A percentile compares a stretch with the other conserved stretches of the same genome.
These are phyloP conservation scores for Hevea brasiliensis DNA, from an alignment of 345 rosid species.

Conservation along the genomic window DNA sequence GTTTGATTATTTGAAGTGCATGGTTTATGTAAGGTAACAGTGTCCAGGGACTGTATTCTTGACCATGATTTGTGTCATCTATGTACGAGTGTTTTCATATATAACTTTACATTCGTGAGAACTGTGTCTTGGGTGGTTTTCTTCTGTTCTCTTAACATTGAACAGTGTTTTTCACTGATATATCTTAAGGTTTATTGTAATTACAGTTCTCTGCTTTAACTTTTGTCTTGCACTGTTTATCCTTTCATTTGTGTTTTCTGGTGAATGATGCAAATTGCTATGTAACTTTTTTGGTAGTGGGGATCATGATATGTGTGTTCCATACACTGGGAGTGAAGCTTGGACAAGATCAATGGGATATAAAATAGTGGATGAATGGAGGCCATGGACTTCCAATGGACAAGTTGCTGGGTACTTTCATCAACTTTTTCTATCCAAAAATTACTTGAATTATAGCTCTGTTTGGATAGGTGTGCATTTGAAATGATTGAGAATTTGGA, in stretches of 20 bases:
- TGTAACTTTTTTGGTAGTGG: constrained; percentile 45
- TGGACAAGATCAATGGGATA: constrained; percentile 88
- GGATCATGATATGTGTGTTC: constrained; percentile 96
- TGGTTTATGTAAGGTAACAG: no score
- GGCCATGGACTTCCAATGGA: constrained; percentile 68
- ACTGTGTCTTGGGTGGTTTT: no score
- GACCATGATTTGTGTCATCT: no score
- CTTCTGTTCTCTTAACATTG: neutral
- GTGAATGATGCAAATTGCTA: neutral
- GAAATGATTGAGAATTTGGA: no score
- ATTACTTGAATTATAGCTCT: no score
- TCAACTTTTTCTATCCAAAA: neutral
- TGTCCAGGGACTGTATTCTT: no score
- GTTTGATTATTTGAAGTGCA: no score
- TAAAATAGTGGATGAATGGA: constrained; percentile 71
- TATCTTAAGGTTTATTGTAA: neutral
- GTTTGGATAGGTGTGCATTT: no score
- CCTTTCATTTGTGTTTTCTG: neutral
- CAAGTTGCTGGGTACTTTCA: constrained; percentile 72
- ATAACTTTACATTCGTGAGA: no score
- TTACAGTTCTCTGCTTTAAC: no score
- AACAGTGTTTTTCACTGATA: neutral
- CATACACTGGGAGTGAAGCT: constrained; percentile 85
- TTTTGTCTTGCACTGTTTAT: neutral
- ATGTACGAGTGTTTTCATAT: no score